Percentiles rank a stretch among this genome's conserved stretches.
These are phyloP conservation scores for Teratosphaeria nubilosa DNA, from an alignment of 2,329 filamentous ascomycete species.

Conservation along the genomic window DNA sequence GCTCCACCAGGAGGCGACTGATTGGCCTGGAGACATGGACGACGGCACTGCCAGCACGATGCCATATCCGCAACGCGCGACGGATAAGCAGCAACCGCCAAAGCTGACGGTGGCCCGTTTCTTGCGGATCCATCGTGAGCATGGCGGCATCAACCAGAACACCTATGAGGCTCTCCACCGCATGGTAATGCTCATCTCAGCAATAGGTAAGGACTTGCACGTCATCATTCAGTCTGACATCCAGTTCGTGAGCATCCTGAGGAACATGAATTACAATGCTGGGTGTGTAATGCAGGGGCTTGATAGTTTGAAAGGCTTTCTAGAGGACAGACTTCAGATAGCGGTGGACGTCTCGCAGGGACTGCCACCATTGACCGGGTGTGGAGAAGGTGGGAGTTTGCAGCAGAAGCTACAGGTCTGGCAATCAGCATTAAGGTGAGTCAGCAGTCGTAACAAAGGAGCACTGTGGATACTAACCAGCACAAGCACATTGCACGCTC, in stretches of 20 bases:
- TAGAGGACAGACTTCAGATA: neutral
- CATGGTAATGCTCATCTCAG: conserved; percentile 8
- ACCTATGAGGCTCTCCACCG: conserved; percentile 8
- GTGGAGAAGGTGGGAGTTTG: conserved; percentile 2
- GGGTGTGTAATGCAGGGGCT: conserved; percentile 3
- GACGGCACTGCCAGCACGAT: neutral
- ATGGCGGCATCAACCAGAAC: conserved; percentile 5
- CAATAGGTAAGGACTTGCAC: conserved; percentile 5
- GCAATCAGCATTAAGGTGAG: neutral
- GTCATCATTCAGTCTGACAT: neutral
- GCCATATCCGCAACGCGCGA: neutral
- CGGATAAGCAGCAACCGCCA: neutral
- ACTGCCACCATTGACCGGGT: neutral
- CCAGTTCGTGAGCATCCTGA: neutral
- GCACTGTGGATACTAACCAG: neutral
- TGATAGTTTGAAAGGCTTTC: neutral
- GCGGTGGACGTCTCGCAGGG: neutral
- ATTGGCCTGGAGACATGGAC: neutral
- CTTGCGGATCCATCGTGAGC: conserved; percentile 6
- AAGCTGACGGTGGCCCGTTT: conserved; percentile 5
- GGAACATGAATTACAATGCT: conserved; percentile 1
- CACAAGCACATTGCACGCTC: conserved; percentile 6
- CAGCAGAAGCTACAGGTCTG: neutral
- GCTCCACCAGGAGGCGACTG: neutral
- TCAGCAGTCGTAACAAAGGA: neutral